phyloP scores from a whole-genome alignment of 495 filamentous ascomycete genomes.

The Penicillium coprophilum region DNA sequence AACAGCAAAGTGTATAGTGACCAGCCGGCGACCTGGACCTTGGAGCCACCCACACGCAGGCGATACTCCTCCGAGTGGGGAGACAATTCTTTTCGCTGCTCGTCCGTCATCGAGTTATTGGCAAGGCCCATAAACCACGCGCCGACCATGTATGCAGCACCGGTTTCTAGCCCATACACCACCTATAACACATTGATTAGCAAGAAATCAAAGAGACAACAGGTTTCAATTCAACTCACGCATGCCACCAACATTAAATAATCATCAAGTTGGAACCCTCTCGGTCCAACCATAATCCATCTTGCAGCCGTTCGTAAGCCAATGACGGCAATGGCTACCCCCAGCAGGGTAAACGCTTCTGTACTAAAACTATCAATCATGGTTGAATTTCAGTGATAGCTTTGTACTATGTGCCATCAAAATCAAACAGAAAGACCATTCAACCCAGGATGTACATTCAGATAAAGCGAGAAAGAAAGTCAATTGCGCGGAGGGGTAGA shows the following conservation, averaged over 20 bases:
- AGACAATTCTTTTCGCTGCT: conserved; percentile 42
- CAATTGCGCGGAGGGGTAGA: conserved; percentile 10
- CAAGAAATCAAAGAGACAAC: neutral
- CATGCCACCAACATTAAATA: conserved; percentile 59
- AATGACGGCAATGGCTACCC: conserved; percentile 50
- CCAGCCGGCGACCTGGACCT: conserved; percentile 58
- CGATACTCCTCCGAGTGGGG: conserved; percentile 47
- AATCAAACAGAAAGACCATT: conserved; percentile 1
- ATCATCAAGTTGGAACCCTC: conserved; percentile 55
- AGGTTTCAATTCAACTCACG: conserved; percentile 33
- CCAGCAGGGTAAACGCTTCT: conserved; percentile 56
- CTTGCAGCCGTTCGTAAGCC: conserved; percentile 49
- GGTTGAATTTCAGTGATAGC: neutral
- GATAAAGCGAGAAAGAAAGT: conserved; percentile 27
- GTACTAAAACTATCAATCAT: conserved; percentile 40
- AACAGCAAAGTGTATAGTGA: conserved; percentile 56
- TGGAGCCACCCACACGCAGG: conserved; percentile 55
- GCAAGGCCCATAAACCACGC: conserved; percentile 50
- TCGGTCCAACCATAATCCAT: conserved; percentile 51
- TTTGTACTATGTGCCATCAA: conserved; percentile 7
- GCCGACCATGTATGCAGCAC: conserved; percentile 48
- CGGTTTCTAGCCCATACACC: conserved; percentile 43
- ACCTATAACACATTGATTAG: conserved; percentile 28
- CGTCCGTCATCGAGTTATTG: conserved; percentile 56
- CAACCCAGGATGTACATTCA: conserved; percentile 15